These are phyloP conservation scores for Fusarium sp. DNA, from an alignment of 2,329 filamentous ascomycete genomes.

Conservation along the genomic window DNA sequence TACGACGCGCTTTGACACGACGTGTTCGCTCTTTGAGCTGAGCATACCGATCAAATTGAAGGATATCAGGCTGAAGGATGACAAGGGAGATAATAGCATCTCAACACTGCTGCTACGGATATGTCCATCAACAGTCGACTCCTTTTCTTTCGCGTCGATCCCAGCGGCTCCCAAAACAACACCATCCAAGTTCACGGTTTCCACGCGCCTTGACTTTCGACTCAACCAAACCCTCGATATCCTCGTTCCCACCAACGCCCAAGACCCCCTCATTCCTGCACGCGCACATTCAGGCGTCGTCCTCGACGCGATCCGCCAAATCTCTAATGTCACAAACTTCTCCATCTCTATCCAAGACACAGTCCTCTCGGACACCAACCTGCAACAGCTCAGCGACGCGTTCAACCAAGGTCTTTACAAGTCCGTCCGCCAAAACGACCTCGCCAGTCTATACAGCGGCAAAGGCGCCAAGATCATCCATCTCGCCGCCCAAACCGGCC, in stretches of 20 bases:
- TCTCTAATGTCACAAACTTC: constrained; percentile 7
- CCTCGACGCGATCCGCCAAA: constrained; percentile 26
- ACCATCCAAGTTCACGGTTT: constrained; percentile 10
- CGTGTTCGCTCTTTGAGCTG: constrained; percentile 11
- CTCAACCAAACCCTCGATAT: constrained; percentile 12
- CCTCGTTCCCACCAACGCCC: constrained; percentile 11
- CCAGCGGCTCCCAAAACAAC: background rate
- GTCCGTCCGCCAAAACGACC: constrained; percentile 4
- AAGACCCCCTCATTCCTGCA: constrained; percentile 20
- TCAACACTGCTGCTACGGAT: constrained; percentile 6
- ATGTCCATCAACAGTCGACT: constrained; percentile 7
- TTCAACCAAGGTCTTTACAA: background rate
- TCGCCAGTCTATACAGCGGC: constrained; percentile 21
- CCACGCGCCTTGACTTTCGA: constrained; percentile 11
- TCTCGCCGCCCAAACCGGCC: background rate
- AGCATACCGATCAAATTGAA: constrained; percentile 28
- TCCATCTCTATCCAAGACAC: constrained; percentile 21
- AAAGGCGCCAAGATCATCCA: constrained; percentile 19
- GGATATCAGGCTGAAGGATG: constrained; percentile 1
- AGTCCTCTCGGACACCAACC: background rate
- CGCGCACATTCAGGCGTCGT: constrained; percentile 25
- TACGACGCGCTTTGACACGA: constrained; percentile 22
- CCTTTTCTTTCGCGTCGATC: background rate
- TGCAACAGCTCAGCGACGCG: constrained; percentile 11
- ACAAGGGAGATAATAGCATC: background rate